Evolutionary conservation across 768 basidiomycete genomes (phyloP).

Genomic region (Mycena capillaripes): DNA sequence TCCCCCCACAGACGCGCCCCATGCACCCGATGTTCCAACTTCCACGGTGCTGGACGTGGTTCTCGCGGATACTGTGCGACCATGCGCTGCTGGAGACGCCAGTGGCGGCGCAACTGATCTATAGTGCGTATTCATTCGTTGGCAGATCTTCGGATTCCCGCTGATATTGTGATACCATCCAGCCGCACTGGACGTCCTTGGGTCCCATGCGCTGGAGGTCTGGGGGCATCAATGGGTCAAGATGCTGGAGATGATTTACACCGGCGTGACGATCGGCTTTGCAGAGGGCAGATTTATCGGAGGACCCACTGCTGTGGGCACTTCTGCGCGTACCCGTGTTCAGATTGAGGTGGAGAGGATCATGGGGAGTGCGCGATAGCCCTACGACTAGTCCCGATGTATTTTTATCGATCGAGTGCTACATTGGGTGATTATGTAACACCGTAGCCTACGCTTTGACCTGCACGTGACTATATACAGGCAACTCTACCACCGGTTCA

Average conservation of each 20-base stretch:
- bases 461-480: too few relatives aligned
- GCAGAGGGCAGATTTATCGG: conserved; percentile 66
- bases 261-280: conserved; percentile 71
- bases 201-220: conserved; percentile 67
- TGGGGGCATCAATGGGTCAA: conserved; percentile 90
- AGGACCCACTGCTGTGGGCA: conserved; percentile 71
- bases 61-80: conserved; percentile 72
- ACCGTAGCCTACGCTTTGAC: too few relatives aligned
- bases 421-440: neutral
- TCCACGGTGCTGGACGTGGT: conserved; percentile 80
- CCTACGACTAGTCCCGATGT: neutral
- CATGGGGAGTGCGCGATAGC: conserved; percentile 46
- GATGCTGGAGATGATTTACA: conserved; percentile 74
- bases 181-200: conserved; percentile 84
- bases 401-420: neutral
- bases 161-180: conserved; percentile 5
- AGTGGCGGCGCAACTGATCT: conserved; percentile 77
- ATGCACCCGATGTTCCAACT: conserved; percentile 70
- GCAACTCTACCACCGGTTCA: too few relatives aligned
- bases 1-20: conserved; percentile 54
- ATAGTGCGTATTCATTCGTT: conserved; percentile 61
- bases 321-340: conserved; percentile 73
- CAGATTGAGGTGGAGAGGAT: conserved; percentile 78
- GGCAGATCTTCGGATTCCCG: conserved; percentile 19
- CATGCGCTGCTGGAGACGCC: conserved; percentile 65